phyloP scores from a whole-genome alignment of 179 eudicot genomes.

The Spergularia azorica region DNA sequence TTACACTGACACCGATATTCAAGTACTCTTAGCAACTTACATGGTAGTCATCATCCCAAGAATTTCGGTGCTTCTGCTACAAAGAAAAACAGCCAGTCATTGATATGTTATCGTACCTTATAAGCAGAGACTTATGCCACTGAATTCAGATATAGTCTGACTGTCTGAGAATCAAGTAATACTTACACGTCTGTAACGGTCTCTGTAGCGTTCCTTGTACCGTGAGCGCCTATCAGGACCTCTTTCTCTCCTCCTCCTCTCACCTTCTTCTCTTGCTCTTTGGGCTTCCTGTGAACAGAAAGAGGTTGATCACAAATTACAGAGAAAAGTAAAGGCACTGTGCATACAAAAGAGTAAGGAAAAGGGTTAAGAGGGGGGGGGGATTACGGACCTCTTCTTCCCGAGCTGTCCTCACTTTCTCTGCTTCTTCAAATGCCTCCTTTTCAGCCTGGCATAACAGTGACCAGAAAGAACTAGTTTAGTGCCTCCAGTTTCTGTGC shows the following conservation, averaged over 20 bases:
- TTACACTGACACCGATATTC: too few relatives aligned
- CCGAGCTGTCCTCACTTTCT: constrained; percentile 58
- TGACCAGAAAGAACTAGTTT: neutral
- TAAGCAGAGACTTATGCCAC: neutral
- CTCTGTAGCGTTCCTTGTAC: constrained; percentile 42
- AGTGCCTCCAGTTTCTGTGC: neutral
- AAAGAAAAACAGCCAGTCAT: constrained; percentile 12
- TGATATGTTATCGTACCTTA: neutral
- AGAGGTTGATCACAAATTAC: neutral
- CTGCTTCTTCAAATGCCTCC: constrained; percentile 81
- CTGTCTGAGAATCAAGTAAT: neutral
- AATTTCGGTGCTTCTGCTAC: constrained; percentile 57
- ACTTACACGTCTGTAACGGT: constrained; percentile 68
- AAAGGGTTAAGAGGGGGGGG: too few relatives aligned
- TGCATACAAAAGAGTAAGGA: neutral
- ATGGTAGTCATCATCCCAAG: constrained; percentile 63
- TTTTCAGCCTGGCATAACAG: constrained; percentile 48
- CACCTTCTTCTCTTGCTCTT: constrained; percentile 50
- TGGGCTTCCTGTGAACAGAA: constrained; percentile 43
- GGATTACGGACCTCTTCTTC: constrained; percentile 55
- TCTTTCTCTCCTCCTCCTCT: constrained; percentile 48
- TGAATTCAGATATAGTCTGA: constrained; percentile 29
- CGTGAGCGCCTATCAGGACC: constrained; percentile 28
- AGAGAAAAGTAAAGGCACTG: neutral
- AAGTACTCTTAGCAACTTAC: constrained; percentile 36